Conservation (phyloP, 306 rosid species). For the Cajanus cajan region DNA sequence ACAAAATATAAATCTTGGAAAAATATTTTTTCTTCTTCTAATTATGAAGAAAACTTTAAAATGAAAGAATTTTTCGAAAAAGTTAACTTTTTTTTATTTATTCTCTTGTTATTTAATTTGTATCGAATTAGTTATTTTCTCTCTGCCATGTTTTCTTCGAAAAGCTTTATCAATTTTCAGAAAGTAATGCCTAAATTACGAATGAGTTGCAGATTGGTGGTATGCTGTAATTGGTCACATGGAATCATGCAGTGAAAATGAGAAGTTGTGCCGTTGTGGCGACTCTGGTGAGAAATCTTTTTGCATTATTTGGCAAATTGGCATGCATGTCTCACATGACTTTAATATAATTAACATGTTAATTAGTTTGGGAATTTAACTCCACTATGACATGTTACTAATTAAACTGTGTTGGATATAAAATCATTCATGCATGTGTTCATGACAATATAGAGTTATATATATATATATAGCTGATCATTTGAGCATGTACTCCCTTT, state of each 20-base stretch:
- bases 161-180: background rate
- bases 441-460: too few relatives aligned
- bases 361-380: background rate
- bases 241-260: conserved; percentile 43
- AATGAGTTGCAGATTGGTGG: conserved; percentile 65
- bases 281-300: conserved; percentile 45
- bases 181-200: background rate
- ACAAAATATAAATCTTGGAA: too few relatives aligned
- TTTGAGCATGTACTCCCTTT: too few relatives aligned
- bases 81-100: too few relatives aligned
- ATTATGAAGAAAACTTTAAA: too few relatives aligned
- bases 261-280: conserved; percentile 48
- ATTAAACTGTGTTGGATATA: background rate
- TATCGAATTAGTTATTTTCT: background rate
- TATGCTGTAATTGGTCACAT: conserved; percentile 62
- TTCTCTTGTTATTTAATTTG: background rate
- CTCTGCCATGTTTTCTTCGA: background rate
- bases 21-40: too few relatives aligned
- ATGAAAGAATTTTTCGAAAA: too few relatives aligned
- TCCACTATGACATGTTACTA: background rate
- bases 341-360: too few relatives aligned
- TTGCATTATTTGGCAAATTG: background rate
- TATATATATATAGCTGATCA: too few relatives aligned
- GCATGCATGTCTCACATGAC: too few relatives aligned
- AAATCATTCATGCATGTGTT: too few relatives aligned